Percentiles rank a stretch among this genome's conserved stretches.
Evolutionary conservation across 352 stramenopile genomes (phyloP).

Genomic region (Blastocystis sp.): DNA sequence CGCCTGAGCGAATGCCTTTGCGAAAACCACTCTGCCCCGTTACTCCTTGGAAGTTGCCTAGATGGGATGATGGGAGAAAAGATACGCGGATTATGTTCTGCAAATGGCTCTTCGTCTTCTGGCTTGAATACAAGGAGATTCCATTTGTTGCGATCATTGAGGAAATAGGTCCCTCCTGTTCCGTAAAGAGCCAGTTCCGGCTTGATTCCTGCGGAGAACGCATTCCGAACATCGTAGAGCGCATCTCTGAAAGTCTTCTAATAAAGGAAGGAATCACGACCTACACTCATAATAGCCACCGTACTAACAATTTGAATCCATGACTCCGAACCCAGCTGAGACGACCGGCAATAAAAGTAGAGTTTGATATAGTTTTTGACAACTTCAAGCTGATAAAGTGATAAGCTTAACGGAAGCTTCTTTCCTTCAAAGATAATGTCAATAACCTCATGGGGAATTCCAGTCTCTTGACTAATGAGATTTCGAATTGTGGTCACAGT

Average conservation of each 20-base stretch:
- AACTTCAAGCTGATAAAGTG: conserved; percentile 26
- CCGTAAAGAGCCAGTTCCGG: conserved; percentile 86
- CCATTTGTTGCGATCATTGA: conserved; percentile 84
- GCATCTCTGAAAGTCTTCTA: conserved; percentile 46
- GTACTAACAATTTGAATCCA: conserved; percentile 24
- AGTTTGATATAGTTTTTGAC: background rate
- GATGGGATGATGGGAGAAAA: conserved; percentile 70
- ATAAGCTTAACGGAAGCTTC: background rate
- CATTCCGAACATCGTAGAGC: conserved; percentile 75
- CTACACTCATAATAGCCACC: background rate
- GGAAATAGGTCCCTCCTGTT: conserved; percentile 93
- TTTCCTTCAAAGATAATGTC: conserved; percentile 6
- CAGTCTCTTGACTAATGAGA: conserved; percentile 7
- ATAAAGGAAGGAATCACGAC: background rate
- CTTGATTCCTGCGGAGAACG: conserved; percentile 80
- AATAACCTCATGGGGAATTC: background rate
- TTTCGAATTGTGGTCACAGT: background rate
- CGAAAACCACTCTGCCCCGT: conserved; percentile 61
- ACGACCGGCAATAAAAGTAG: background rate
- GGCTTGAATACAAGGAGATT: conserved; percentile 94
- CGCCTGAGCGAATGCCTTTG: conserved; percentile 79
- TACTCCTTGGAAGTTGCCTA: conserved; percentile 38
- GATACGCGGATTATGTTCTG: conserved; percentile 89
- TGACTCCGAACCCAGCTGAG: background rate
- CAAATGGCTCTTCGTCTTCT: conserved; percentile 94